These are phyloP conservation scores for Picochlorum sp. DNA, from an alignment of 139 green algal species.

Conservation along the genomic window DNA sequence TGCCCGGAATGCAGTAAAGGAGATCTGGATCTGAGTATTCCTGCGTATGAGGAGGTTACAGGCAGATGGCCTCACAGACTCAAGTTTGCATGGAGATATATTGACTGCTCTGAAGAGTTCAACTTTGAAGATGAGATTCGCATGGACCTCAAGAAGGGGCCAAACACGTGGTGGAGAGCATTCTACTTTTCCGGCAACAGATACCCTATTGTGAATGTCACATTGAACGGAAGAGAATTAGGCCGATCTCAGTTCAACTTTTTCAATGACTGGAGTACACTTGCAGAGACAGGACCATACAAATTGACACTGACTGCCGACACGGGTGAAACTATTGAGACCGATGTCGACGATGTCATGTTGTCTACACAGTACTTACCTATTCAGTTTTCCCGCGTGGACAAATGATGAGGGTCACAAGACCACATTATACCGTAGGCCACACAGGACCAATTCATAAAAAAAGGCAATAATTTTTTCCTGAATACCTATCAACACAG, in stretches of 20 bases:
- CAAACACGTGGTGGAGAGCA: conserved; percentile 14
- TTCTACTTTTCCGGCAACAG: conserved; percentile 16
- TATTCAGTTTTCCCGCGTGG: background rate
- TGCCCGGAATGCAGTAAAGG: conserved; percentile 15
- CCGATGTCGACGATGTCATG: background rate
- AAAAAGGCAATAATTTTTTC: too few species aligned
- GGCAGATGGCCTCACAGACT: conserved; percentile 1
- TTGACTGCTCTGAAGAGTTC: conserved; percentile 2
- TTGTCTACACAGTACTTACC: background rate
- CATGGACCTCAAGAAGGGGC: conserved; percentile 8
- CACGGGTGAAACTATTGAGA: background rate
- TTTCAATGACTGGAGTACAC: background rate
- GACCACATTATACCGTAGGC: too few species aligned
- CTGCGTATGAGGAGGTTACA: conserved; percentile 7
- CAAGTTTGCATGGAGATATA: background rate
- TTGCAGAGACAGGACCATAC: background rate
- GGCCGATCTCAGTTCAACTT: conserved; percentile 2
- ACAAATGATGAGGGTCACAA: too few species aligned
- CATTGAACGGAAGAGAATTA: conserved; percentile 6
- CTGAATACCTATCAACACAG: too few species aligned
- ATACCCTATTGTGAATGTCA: background rate
- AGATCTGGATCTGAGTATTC: conserved; percentile 14
- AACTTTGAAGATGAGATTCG: background rate
- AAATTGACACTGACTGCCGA: background rate
- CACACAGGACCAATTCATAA: too few species aligned